Percentiles rank a stretch among this genome's conserved stretches.
Evolutionary conservation across 768 basidiomycete species (phyloP).

Genomic region (Hortiboletus flavorubellus): DNA sequence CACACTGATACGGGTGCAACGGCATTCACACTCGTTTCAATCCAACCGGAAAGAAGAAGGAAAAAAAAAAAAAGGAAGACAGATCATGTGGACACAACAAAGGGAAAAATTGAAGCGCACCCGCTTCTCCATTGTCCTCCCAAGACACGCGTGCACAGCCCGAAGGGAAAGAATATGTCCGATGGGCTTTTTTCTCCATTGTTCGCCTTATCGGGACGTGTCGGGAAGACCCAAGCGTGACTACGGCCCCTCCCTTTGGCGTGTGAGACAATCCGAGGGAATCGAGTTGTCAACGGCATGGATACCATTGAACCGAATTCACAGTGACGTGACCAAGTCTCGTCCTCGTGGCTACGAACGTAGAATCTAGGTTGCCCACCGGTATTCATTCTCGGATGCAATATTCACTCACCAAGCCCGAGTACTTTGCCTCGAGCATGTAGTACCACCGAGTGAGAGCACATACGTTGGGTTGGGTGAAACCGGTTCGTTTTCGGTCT

Average conservation of each 20-base stretch:
- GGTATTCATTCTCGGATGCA: no score
- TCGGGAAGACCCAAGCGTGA: neutral
- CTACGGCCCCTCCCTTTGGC: no score
- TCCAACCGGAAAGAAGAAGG: no score
- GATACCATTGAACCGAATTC: no score
- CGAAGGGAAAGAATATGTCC: neutral
- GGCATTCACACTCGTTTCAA: no score
- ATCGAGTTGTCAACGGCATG: neutral
- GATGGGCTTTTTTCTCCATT: slow-evolving; percentile 1
- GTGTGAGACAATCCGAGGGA: neutral
- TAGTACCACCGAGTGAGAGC: no score
- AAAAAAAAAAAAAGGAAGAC: no score
- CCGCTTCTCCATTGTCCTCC: slow-evolving; percentile 16
- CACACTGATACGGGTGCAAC: neutral
- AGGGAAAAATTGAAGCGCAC: no score
- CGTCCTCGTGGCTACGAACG: neutral
- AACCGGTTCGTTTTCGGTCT: neutral
- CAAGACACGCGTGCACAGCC: neutral
- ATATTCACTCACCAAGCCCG: no score
- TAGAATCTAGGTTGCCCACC: no score
- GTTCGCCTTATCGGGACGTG: slow-evolving; percentile 9
- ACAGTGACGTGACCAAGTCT: neutral
- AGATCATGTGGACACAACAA: no score
- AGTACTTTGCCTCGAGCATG: no score
- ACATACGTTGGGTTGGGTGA: neutral